Base-by-base conservation (phyloP, 2,329 filamentous ascomycete genomes). In the Lecanicillium sp. region DNA sequence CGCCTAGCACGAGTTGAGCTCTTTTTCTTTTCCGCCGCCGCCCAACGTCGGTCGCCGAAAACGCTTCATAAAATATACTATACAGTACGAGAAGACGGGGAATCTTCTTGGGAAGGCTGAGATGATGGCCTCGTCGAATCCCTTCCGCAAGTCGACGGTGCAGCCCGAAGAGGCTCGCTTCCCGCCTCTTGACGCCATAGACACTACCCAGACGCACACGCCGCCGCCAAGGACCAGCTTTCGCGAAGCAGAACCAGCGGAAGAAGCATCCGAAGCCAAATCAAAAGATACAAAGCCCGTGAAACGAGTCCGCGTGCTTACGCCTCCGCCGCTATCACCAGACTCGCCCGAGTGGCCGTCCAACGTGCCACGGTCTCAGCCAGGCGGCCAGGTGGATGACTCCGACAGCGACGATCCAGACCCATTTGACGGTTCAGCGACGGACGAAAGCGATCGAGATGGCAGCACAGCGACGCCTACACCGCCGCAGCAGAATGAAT, bases 261-360 rank as follows among this genome's bases (percentile, higher is more conserved):
- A 36, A 37, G 31, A 54, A 55, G 17, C 32, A 20, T 22, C 32
- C n/a, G 32, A 39, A 22, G 30, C 30, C 31, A 19, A 34, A n/a
- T 22, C 31, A 15, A 42, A 27, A 32, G 34, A 13, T 13, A 48
- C 43, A 36, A 84, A 72, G 64, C 65, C 76, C 29, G 68, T 74
- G 43, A 83, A 84, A 61, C 82, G 76, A 51, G 81, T 85, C 44
- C 76, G 80, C 51, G 73, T 82, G 8, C 70, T 80, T 53, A 80
- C 77, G 30, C 78, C 78, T 37, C 77, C 76, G 42, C 76, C 77
- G 3, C 69, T 72, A n/a, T 72, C 72, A 11, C 71, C 74, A 47
- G 72, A 76, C 47, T 73, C 71, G 19, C 55, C 58, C 15, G 56
- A 56, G 42, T 59, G 50, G 57, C 60, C 52, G 13, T 47, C 54